A percentile compares a stretch with the other conserved stretches of the same genome.
Evolutionary conservation across 768 basidiomycete genomes (phyloP).

Genomic region (Asterophora parasitica): DNA sequence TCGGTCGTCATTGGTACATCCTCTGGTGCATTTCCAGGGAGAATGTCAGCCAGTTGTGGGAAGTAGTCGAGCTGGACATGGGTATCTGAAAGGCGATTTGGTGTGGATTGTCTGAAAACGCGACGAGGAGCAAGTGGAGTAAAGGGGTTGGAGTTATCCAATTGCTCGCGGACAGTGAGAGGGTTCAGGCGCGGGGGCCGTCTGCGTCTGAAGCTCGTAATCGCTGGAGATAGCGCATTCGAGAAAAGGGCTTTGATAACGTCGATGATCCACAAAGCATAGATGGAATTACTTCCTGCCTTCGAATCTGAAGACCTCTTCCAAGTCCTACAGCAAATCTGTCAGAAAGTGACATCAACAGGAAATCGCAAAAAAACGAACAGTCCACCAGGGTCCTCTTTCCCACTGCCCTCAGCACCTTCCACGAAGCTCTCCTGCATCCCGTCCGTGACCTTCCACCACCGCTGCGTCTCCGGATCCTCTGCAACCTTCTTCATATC

Average conservation of each 20-base stretch:
- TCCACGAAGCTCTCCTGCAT: slow-evolving; percentile 78
- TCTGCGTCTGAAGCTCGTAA: no score
- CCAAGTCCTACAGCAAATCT: slow-evolving; percentile 33
- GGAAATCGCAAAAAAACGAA: slow-evolving; percentile 28
- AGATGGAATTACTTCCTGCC: slow-evolving; percentile 22
- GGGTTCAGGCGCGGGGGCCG: no score
- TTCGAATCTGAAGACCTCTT: slow-evolving; percentile 73
- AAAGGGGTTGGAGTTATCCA: no score
- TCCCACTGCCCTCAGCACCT: slow-evolving; percentile 65
- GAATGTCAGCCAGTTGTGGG: no score
- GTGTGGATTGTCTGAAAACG: no score
- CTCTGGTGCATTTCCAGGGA: no score
- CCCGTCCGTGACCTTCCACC: slow-evolving; percentile 73
- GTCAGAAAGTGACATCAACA: not conserved
- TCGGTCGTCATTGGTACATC: no score
- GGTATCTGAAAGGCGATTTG: no score
- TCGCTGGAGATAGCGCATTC: not conserved
- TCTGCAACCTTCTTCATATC: slow-evolving; percentile 65
- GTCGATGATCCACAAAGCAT: not conserved
- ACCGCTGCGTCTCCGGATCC: slow-evolving; percentile 65
- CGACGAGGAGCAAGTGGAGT: no score
- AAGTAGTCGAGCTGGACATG: no score
- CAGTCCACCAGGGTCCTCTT: slow-evolving; percentile 71
- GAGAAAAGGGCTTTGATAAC: not conserved
- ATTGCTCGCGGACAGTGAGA: no score